Evolutionary conservation across 1,139 yeast genomes (phyloP).

Genomic region (Geotrichum candidum): DNA sequence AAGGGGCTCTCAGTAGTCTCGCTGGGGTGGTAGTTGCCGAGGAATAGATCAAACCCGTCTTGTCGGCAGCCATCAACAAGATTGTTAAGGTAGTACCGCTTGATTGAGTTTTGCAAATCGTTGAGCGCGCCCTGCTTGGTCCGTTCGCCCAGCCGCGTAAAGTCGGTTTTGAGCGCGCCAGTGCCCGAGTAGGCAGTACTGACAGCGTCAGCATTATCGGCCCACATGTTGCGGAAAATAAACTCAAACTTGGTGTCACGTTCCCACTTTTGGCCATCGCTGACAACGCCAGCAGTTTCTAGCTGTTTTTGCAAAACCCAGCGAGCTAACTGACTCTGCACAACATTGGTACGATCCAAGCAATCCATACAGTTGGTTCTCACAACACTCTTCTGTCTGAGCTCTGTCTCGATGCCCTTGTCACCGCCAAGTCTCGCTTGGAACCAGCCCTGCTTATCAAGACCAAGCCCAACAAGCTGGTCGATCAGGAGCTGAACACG

Average conservation of each 20-base stretch:
- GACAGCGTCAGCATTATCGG: constrained; percentile 95
- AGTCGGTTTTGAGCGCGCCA: constrained; percentile 94
- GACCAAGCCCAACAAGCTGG: constrained; percentile 56
- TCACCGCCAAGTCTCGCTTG: constrained; percentile 32
- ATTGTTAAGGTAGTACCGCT: constrained; percentile 83
- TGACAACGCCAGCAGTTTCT: constrained; percentile 39
- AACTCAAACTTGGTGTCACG: constrained; percentile 56
- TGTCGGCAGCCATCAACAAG: constrained; percentile 88
- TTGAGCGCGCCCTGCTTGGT: constrained; percentile 76
- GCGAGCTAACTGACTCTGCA: constrained; percentile 83
- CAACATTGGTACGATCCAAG: constrained; percentile 94
- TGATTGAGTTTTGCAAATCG: constrained; percentile 77
- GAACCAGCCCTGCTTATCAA: constrained; percentile 55
- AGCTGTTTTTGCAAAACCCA: constrained; percentile 82
- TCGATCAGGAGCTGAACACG: constrained; percentile 75
- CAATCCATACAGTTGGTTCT: constrained; percentile 99
- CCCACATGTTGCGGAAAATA: constrained; percentile 88
- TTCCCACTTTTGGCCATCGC: constrained; percentile 31
- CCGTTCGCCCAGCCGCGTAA: constrained; percentile 88
- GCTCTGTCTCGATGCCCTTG: constrained; percentile 30
- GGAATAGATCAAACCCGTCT: constrained; percentile 83
- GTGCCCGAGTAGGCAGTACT: constrained; percentile 92
- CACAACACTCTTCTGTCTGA: constrained; percentile 61
- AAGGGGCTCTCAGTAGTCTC: constrained; percentile 63
- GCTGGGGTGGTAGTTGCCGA: constrained; percentile 71